These are phyloP conservation scores for Cynanchum wilfordii DNA, from an alignment of 257 asterid species.

Conservation along the genomic window DNA sequence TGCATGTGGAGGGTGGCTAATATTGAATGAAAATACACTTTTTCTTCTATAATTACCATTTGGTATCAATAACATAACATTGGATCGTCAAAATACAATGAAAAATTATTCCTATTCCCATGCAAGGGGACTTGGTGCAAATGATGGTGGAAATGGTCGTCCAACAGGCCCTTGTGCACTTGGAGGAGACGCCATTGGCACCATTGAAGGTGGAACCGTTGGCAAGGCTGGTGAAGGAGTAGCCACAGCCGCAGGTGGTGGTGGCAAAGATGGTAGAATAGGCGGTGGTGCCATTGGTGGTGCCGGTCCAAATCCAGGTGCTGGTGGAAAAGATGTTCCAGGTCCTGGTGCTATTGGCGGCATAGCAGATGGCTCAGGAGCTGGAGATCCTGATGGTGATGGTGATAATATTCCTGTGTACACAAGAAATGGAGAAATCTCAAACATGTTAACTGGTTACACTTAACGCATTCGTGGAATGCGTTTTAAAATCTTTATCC, in stretches of 20 bases:
- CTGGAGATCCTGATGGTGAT: background rate
- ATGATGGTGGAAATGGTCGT: background rate
- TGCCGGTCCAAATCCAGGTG: too few species aligned
- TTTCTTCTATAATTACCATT: background rate
- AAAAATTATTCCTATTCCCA: background rate
- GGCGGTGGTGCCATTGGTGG: too few species aligned
- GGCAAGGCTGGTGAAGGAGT: background rate
- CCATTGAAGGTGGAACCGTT: background rate
- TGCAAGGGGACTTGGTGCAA: background rate
- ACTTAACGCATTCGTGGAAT: too few species aligned
- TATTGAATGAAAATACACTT: too few species aligned
- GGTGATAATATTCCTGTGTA: background rate
- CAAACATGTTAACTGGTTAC: too few species aligned
- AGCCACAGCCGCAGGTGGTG: background rate
- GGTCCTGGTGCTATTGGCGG: conserved; percentile 4
- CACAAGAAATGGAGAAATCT: background rate
- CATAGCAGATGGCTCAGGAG: background rate
- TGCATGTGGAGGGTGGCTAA: too few species aligned
- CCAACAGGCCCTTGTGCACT: background rate
- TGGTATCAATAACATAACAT: background rate
- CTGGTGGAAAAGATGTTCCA: background rate
- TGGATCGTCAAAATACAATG: too few species aligned
- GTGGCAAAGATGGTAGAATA: background rate
- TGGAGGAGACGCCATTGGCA: background rate
- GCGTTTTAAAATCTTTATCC: too few species aligned